Base-by-base conservation (phyloP, 441 rosid genomes). In the Euphorbia schlechtendalii region DNA sequence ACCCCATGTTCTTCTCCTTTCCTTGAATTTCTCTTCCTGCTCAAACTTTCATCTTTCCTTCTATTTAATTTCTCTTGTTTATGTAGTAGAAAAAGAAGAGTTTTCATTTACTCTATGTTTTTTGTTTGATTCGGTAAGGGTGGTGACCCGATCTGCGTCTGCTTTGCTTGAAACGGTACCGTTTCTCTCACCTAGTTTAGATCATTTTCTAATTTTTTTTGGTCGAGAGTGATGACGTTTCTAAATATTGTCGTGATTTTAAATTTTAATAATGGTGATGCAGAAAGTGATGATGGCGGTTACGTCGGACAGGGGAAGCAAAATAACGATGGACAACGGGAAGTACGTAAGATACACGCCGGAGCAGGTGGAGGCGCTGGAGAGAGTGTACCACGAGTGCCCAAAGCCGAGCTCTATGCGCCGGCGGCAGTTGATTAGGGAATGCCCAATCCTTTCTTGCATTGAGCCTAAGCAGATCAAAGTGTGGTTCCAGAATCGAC, bases 401-500 rank as follows among this genome's bases (percentile, higher is more conserved):
- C 98, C 98, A 53, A 93, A 93, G 70, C 98, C 98, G 51, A 93
- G 95, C 70, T 93, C 97, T 38, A 79, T 90, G 72, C 96, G 98
- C 65, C 93, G 98, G 59, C 98, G 88, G 59, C 98, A 93, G 81
- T 64, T 93, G 73, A 93, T 93, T 25, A 78, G 97, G 70, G 98
- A 93, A 74, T 93, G 97, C 70, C 98, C 98, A 20, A 93, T 93
- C 69, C 97, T 93, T 81, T 90, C 93, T 25, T 77, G 90, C 78
- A 93, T 93, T 53, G 98, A 93, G 71, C 96, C 96, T 0, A 93
- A 90, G 69, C 98, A 93, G 78, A 90, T 93, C 84, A 93, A 93
- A 83, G 98, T 93, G 11, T 93, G 97, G 98, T 93, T 93, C 83
- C 98, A 93, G 59, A 93, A 93, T 77, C 76, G 98, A 77, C 83